A percentile compares a stretch with the other conserved stretches of the same genome.
Conservation (phyloP, 352 stramenopile species). For the Vaucheria bursata region DNA sequence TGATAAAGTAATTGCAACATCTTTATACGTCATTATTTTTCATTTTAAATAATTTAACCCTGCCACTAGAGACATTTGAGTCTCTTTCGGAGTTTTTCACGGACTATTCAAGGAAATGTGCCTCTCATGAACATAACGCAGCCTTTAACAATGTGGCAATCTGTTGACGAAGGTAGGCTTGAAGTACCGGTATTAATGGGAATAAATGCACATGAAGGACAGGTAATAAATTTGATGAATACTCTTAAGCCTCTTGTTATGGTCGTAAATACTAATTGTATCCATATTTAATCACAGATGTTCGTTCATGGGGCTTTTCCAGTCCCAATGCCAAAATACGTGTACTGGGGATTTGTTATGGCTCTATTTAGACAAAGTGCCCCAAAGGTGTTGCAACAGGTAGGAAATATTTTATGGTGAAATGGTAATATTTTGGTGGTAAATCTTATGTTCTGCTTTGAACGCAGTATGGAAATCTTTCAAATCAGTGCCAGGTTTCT, state of each 20-base stretch:
- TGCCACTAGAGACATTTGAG: neutral
- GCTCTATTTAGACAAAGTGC: conserved; percentile 34
- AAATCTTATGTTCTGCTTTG: neutral
- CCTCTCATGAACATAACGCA: conserved; percentile 4
- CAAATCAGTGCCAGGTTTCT: conserved; percentile 11
- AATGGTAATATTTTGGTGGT: neutral
- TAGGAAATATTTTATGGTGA: neutral
- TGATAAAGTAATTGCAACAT: conserved; percentile 8
- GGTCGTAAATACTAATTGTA: no score
- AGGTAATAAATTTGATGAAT: no score
- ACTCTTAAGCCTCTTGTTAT: no score
- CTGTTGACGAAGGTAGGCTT: neutral
- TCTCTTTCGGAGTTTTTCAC: neutral
- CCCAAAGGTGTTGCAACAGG: conserved; percentile 10
- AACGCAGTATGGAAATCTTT: conserved; percentile 14
- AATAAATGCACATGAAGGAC: neutral
- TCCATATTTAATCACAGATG: conserved; percentile 21
- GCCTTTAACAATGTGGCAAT: neutral
- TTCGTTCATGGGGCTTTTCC: conserved; percentile 46
- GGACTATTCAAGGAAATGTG: neutral
- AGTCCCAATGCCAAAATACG: conserved; percentile 39
- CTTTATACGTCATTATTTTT: neutral
- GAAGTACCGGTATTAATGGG: neutral
- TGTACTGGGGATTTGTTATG: conserved; percentile 41
- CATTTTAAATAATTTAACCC: neutral